Evolutionary conservation across 1,139 yeast species (phyloP), one percentile per base, ranked within the genome.

Genomic region (Meyerozyma elateridarum): DNA sequence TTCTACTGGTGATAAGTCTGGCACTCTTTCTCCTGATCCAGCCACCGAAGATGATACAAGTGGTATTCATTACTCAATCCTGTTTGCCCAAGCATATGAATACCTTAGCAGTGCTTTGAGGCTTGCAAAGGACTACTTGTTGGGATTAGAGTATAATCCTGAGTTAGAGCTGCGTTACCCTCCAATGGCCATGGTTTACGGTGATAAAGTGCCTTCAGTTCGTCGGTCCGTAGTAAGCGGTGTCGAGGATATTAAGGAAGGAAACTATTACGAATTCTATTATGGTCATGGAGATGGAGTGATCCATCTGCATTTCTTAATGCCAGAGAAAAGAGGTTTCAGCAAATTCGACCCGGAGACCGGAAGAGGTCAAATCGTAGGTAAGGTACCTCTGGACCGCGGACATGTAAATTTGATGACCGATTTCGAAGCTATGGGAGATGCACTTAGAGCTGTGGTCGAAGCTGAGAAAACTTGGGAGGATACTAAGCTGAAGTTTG

Each of bases 211-310:
- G 1, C 96, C 96, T 0, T 84, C 95, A 0, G 88, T 85, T 1
- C 70, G 93, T 34, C 94, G 89, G 2, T 80, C 85, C 2, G 59
- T 76, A 32, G 93, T 87, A 1, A 55, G 64, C 22, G 71, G 77
- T 2, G 49, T 52, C n/a, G 72, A 77, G 17, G 91, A 77, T 31
- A 79, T 88, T 36, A 68, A 63, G 40, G 70, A 70, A 22, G 95
- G 95, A 5, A 73, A 76, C 41, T 88, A 84, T 55, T 77, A 73
- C 41, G 80, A 84, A 44, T 81, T 85, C 45, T 75, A 72, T 45
- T 87, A 85, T 51, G 95, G 95, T 0, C 88, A 88, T 7, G 96
- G 96, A 6, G 96, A 88, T 51, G 96, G 96, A 20, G 96, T 88
- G 11, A 84, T 87, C 1, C 87, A 85, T 54, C 85, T 81, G 45